phyloP scores from a whole-genome alignment of 2,329 filamentous ascomycete genomes.

The Penicillium sp. region DNA sequence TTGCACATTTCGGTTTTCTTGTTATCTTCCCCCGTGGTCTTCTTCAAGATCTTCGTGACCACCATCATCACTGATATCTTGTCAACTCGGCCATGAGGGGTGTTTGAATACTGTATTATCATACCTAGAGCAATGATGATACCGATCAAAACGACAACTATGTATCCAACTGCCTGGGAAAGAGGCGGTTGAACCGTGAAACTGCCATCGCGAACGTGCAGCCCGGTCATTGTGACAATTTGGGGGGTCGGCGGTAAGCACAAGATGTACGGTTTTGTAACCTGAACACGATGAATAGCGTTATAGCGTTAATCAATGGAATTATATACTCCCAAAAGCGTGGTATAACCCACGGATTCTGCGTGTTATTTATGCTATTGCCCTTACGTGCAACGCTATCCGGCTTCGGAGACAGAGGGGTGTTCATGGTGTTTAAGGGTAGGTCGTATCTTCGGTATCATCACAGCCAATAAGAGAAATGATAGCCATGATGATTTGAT shows the following conservation, averaged over 20 bases:
- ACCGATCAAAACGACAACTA: conserved; percentile 48
- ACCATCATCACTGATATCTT: conserved; percentile 49
- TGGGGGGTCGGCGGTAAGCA: not conserved
- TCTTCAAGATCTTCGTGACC: conserved; percentile 53
- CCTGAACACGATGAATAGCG: not conserved
- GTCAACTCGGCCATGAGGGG: conserved; percentile 7
- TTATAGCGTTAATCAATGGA: not conserved
- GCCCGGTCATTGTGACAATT: conserved; percentile 17
- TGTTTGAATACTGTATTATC: not conserved
- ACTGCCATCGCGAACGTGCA: conserved; percentile 23
- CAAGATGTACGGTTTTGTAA: not conserved
- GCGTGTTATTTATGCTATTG: conserved; percentile 16
- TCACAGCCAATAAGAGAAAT: conserved; percentile 10
- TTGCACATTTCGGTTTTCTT: conserved; percentile 56
- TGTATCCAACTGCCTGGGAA: conserved; percentile 48
- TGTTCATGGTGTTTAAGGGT: conserved; percentile 1
- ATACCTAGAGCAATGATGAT: conserved; percentile 47
- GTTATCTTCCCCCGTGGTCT: conserved; percentile 56
- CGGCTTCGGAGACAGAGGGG: conserved; percentile 7
- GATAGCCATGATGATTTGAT: conserved; percentile 27
- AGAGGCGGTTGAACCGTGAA: conserved; percentile 38
- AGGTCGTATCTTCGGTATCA: not conserved
- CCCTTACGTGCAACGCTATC: not conserved
- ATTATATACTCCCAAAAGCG: not conserved
- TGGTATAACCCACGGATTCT: conserved; percentile 5